Evolutionary conservation across 2,329 filamentous ascomycete species (phyloP), one percentile per base, ranked within the genome.

Genomic region (Trichoderma breve): DNA sequence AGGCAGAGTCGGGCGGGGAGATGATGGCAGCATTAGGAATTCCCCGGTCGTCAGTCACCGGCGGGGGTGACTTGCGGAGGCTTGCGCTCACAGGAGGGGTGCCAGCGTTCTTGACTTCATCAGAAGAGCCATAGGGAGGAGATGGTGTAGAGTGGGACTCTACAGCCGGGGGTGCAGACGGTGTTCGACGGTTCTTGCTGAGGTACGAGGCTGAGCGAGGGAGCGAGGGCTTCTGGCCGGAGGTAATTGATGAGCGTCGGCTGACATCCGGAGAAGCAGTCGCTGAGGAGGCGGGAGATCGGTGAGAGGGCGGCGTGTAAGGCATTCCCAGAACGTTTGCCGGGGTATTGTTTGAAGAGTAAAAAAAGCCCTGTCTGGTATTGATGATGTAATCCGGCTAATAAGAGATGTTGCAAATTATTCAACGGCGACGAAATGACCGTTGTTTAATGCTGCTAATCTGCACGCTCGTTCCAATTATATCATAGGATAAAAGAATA

Each of bases 11-110:
- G 11, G 95, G 95, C 43, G 95, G 95, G 0, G 95, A 98, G 72
- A 97, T 93, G 76, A 97, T 89, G 74, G 93, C 94, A 73, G 93
- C 94, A 74, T 90, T 89, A 55, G 94, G 94, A 81, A 97, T 96
- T 74, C 89, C 84, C 73, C 89, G 81, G 30, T 85, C 87, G 82
- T 93, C 90, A 74, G 90, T 93, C 74, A 94, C 83, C 21, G 94
- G 93, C n/a, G 93, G 91, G 18, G 94, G 93, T 62, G 94, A 97
- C 81, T 95, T 93, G 77, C 93, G 90, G 74, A 97, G 84, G 82
- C 90, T 93, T 26, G 72, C 73, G 43, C 76, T 73, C 36, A 77
- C n/a, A 80, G 85, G 85, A 79, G 85, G 86, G 70, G 84, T 76
- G 12, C 81, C 80, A 18, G 82, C 80, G 57, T 70, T 74, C 55